A percentile compares a stretch with the other conserved stretches of the same genome.
Evolutionary conservation across 345 rosid species (phyloP).

Genomic region (Microthlaspi erraticum): DNA sequence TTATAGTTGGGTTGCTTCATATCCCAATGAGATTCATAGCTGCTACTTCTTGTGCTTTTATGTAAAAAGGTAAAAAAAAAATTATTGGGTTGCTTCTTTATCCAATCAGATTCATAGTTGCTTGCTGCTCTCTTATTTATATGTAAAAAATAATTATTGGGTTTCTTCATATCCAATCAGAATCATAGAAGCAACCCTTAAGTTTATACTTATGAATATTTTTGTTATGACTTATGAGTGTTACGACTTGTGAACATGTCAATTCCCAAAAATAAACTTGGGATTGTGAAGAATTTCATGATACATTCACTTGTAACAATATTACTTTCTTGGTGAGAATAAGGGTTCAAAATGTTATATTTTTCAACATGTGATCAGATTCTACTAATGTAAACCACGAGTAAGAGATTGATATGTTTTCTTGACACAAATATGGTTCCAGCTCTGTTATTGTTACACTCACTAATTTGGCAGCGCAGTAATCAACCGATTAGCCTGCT

Average conservation of each 20-base stretch:
- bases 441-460: neutral
- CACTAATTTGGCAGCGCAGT: neutral
- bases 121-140: constrained; percentile 4
- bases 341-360: neutral
- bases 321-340: neutral
- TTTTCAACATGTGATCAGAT: neutral
- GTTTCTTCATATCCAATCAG: constrained; percentile 10
- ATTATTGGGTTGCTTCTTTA: constrained; percentile 2
- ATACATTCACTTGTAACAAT: neutral
- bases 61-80: constrained; percentile 9
- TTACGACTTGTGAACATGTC: no score
- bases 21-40: neutral
- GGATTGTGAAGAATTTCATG: neutral
- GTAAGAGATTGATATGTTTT: neutral
- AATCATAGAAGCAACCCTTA: neutral
- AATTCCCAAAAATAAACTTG: no score
- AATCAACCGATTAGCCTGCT: neutral
- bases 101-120: neutral
- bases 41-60: constrained; percentile 4
- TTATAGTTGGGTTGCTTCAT: constrained; percentile 1
- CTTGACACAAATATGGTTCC: no score
- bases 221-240: no score
- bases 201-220: constrained; percentile 3
- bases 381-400: neutral
- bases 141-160: constrained; percentile 1